These are phyloP conservation scores for Heritiera fomes DNA, from an alignment of 345 rosid species.

Conservation along the genomic window DNA sequence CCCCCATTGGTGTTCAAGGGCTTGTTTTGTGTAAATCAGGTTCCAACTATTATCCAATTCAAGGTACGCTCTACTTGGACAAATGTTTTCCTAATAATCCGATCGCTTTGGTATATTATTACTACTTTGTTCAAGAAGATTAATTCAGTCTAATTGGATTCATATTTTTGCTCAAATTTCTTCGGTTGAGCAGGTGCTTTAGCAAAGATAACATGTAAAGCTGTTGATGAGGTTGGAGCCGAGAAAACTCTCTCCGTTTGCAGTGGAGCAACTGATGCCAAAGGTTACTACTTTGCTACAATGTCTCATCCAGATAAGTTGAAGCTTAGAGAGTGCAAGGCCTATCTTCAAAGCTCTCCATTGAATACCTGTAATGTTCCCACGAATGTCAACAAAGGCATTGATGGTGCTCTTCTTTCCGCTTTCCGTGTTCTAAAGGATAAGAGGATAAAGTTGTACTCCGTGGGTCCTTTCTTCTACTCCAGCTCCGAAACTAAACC, in stretches of 20 bases:
- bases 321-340: slow-evolving; percentile 55
- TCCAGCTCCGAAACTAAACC: slow-evolving; percentile 10
- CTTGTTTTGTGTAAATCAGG: slow-evolving; percentile 8
- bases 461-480: slow-evolving; percentile 61
- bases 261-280: slow-evolving; percentile 52
- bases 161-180: neutral
- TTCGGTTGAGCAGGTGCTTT: slow-evolving; percentile 43
- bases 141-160: neutral
- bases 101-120: neutral
- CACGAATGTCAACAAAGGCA: slow-evolving; percentile 57
- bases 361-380: slow-evolving; percentile 42
- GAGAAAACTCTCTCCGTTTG: slow-evolving; percentile 54
- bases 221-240: slow-evolving; percentile 45
- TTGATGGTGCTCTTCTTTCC: slow-evolving; percentile 49
- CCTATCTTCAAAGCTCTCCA: slow-evolving; percentile 58
- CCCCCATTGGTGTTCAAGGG: slow-evolving; percentile 4
- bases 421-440: slow-evolving; percentile 27
- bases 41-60: neutral
- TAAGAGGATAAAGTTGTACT: slow-evolving; percentile 48
- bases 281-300: slow-evolving; percentile 60
- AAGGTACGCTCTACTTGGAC: slow-evolving; percentile 2
- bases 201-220: slow-evolving; percentile 58
- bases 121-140: neutral
- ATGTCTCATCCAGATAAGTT: slow-evolving; percentile 34
- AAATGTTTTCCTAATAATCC: neutral